Percentiles rank a stretch among this genome's conserved stretches.
Evolutionary conservation across 2,329 filamentous ascomycete species (phyloP).

Genomic region (Ascochyta clinopodiicola): DNA sequence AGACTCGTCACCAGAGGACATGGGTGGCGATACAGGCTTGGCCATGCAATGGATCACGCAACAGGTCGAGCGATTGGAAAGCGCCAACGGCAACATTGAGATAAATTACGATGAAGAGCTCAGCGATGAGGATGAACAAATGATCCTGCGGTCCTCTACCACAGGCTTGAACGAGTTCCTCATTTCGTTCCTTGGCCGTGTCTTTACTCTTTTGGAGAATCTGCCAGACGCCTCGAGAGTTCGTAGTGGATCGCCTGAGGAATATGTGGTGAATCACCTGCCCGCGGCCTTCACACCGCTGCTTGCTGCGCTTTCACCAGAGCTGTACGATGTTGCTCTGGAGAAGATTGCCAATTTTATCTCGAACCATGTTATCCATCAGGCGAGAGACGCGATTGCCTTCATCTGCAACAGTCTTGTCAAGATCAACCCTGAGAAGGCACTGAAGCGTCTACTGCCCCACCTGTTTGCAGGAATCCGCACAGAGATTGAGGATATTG

Average conservation of each 20-base stretch:
- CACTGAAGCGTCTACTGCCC: conserved; percentile 86
- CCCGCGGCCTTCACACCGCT: conserved; percentile 90
- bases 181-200: conserved; percentile 85
- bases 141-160: conserved; percentile 90
- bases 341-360: conserved; percentile 94
- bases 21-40: conserved; percentile 57
- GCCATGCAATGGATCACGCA: conserved; percentile 93
- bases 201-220: conserved; percentile 95
- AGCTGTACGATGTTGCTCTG: conserved; percentile 89
- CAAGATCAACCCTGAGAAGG: conserved; percentile 94
- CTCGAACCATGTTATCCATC: conserved; percentile 92
- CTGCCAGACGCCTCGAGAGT: conserved; percentile 88
- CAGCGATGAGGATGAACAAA: conserved; percentile 82
- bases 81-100: conserved; percentile 81
- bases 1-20: conserved; percentile 43
- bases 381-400: conserved; percentile 96
- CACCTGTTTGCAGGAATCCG: conserved; percentile 91
- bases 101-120: conserved; percentile 85
- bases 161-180: conserved; percentile 94
- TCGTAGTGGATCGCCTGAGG: conserved; percentile 89
- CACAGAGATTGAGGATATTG: conserved; percentile 96
- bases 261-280: conserved; percentile 94
- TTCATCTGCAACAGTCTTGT: conserved; percentile 97
- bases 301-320: conserved; percentile 87
- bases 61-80: conserved; percentile 93